Conservation (phyloP, 2,329 filamentous ascomycete species). For the Madurella fahalii region DNA sequence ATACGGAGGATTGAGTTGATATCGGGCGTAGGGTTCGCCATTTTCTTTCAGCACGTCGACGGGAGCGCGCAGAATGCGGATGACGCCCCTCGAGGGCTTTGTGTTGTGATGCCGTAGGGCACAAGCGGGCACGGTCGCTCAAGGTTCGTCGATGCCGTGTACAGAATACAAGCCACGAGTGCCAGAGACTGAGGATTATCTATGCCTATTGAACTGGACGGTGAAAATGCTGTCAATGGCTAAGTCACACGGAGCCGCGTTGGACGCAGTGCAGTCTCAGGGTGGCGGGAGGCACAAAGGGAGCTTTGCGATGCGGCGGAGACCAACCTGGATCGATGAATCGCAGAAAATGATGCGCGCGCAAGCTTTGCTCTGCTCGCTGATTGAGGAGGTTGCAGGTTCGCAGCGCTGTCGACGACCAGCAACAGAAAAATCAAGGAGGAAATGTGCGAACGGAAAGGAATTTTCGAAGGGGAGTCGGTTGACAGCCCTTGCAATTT, state of each 20-base stretch:
- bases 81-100: neutral
- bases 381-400: neutral
- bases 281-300: neutral
- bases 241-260: neutral
- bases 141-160: neutral
- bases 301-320: neutral
- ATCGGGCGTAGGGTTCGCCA: constrained; percentile 24
- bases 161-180: neutral
- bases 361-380: neutral
- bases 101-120: neutral
- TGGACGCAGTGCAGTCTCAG: neutral
- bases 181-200: neutral
- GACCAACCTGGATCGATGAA: neutral
- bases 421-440: neutral
- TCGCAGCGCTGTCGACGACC: neutral
- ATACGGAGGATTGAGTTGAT: constrained; percentile 25
- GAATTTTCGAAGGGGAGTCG: neutral
- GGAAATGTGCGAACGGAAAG: neutral
- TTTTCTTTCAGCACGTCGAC: constrained; percentile 8
- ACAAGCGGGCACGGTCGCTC: neutral
- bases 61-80: neutral
- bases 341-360: neutral
- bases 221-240: neutral
- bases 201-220: neutral
- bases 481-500: constrained; percentile 5